Evolutionary conservation across 2,329 filamentous ascomycete genomes (phyloP), one percentile per base, ranked within the genome.

Genomic region (Scedosporium dehoogii): DNA sequence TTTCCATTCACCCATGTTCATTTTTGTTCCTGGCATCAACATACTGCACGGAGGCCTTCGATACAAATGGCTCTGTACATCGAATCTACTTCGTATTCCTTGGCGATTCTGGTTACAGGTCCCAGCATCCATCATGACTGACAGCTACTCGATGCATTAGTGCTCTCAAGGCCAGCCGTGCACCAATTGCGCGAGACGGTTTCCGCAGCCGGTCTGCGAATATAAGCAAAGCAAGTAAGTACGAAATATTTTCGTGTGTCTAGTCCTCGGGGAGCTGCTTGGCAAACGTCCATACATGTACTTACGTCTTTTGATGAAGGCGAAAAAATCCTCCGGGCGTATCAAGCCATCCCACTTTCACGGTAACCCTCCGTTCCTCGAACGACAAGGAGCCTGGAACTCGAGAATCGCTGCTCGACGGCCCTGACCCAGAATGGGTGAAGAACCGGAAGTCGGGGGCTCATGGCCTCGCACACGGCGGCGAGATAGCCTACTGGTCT

Each of bases 111-210:
- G 14, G 16, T 48, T 38, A 38, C 33, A 48, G 6, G 14, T 48
- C 44, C 21, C 10, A 7, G 6, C 23, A 5, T 23, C 51, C 21
- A 3, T 23, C 23, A 27, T 33, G 1, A 10, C 41, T 25, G 27
- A 38, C 41, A n/a, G 33, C 61, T 65, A 7, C 61, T 25, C 7
- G 4, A 14, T n/a, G 29, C 4, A 58, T 60, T 63, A 83, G 81
- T 84, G 81, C 68, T 80, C 81, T 66, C 79, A 82, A 66, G 76
- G 77, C 27, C 79, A 80, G 33, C 81, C 81, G 14, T 83, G 81
- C 70, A 77, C 76, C 53, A 82, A 83, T 67, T 84, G 81, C 65
- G 71, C 75, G 25, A 77, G 81, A 44, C 75, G 81, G 33, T 83
- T 80, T 64, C 81, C 81, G 0, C 78, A 77, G 60, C 80, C 80